These are phyloP conservation scores for Aeminium ludgeri DNA, from an alignment of 495 filamentous ascomycete species.

Conservation along the genomic window DNA sequence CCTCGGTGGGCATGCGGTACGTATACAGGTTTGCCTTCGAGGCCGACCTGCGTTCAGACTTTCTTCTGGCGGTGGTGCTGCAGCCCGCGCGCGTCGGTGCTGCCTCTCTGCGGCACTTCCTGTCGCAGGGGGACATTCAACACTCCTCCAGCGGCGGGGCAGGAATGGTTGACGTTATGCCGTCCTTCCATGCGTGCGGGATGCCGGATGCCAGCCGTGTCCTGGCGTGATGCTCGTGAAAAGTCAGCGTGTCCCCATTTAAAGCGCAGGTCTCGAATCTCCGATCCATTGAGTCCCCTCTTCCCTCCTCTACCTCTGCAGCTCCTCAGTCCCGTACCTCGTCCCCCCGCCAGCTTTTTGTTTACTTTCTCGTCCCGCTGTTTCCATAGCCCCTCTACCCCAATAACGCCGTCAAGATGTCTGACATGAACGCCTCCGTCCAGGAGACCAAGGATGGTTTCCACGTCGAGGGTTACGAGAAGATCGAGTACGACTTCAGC, in stretches of 20 bases:
- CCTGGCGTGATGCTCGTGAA: too few species aligned
- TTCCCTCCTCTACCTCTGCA: conserved; percentile 3
- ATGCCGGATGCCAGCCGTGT: too few species aligned
- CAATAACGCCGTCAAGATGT: conserved; percentile 30
- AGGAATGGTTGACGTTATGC: conserved; percentile 7
- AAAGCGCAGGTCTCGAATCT: neutral
- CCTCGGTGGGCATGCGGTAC: too few species aligned
- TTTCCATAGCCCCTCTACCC: neutral
- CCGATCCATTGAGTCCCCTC: neutral
- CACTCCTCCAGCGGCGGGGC: too few species aligned
- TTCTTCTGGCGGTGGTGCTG: too few species aligned
- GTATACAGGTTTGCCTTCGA: too few species aligned
- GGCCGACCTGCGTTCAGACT: too few species aligned
- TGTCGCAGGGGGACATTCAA: too few species aligned
- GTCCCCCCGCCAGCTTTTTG: neutral
- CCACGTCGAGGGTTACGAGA: conserved; percentile 47
- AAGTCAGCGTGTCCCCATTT: too few species aligned
- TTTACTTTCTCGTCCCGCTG: neutral
- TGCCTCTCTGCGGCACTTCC: too few species aligned
- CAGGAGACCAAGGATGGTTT: conserved; percentile 37
- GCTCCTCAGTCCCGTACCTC: neutral
- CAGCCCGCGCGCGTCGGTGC: too few species aligned
- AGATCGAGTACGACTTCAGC: conserved; percentile 49
- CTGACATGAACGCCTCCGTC: conserved; percentile 42
- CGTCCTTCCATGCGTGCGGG: too few species aligned